Evolutionary conservation across 1,284 basidiomycete genomes (phyloP), one percentile per base, ranked within the genome.

Genomic region (Ustilago bromivora): DNA sequence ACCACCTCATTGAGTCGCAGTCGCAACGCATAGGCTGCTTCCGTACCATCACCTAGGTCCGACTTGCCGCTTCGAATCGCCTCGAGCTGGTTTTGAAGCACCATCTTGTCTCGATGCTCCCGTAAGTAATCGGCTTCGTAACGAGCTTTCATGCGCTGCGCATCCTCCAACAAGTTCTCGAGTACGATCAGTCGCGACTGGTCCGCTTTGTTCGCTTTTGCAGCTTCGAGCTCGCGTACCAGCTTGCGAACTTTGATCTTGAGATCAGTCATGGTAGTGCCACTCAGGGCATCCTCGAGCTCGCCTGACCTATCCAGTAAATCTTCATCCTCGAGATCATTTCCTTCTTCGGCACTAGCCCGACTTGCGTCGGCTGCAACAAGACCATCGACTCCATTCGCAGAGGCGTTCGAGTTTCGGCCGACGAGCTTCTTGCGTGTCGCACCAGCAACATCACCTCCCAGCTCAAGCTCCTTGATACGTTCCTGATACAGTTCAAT

Each of bases 111-210:
- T 32, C 94, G 89, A 86, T 96, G 94, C 32, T 92, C 92, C 3
- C 91, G 89, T 11, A 98, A 88, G 84, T 96, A 97, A 84, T 98
- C 95, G 13, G 89, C 88, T 87, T 98, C 95, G 82, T 98, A 98
- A 34, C 94, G 89, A 41, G 91, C 89, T 88, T 96, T 96, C 91
- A 94, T 92, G 74, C 92, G 89, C 77, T 93, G 94, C 40, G 95
- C 92, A 81, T 98, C 96, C 59, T 95, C 93, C 58, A 98, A 88
- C 67, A 97, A 87, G 78, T 94, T 95, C 87, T 98, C 94, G 43
- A 98, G 88, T 8, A 96, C 93, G 13, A 94, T 85, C 3, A 95
- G 87, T 28, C 91, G 89, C 69, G 92, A 92, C 5, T 90, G 89
- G 80, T 94, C 93, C 11, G 89, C 91, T 82, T 93, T 92, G 78